phyloP scores from a whole-genome alignment of 2,329 filamentous ascomycete species.

The Xylaria sp. region DNA sequence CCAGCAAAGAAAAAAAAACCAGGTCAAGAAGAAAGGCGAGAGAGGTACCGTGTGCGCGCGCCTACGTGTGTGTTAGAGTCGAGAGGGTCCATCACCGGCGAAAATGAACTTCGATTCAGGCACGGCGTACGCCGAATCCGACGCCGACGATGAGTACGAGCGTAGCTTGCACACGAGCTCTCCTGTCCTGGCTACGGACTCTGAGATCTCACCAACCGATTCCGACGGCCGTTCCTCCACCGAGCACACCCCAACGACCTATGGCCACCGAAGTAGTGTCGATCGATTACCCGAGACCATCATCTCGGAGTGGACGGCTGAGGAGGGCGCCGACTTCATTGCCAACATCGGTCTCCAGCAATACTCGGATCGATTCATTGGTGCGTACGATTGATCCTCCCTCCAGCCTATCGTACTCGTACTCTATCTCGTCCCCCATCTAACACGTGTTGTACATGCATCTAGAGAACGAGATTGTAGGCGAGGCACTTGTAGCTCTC shows the following conservation, averaged over 20 bases:
- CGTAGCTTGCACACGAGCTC: slow-evolving; percentile 71
- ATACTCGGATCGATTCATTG: slow-evolving; percentile 82
- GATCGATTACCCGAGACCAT: slow-evolving; percentile 74
- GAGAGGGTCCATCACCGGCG: background rate
- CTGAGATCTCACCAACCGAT: slow-evolving; percentile 72
- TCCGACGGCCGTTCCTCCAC: slow-evolving; percentile 71
- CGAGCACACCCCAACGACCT: slow-evolving; percentile 82
- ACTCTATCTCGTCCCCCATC: slow-evolving; percentile 16
- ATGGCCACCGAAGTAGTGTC: slow-evolving; percentile 68
- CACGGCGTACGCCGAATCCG: slow-evolving; percentile 77
- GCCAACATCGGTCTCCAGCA: slow-evolving; percentile 78
- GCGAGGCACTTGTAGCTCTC: slow-evolving; percentile 86
- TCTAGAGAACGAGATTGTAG: slow-evolving; percentile 90
- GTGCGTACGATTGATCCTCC: slow-evolving; percentile 55
- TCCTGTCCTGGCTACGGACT: slow-evolving; percentile 68
- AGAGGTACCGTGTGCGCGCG: slow-evolving; percentile 4
- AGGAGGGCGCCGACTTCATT: slow-evolving; percentile 91
- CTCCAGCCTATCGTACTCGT: slow-evolving; percentile 3
- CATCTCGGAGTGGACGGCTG: slow-evolving; percentile 80
- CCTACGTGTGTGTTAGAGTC: background rate
- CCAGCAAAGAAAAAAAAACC: background rate
- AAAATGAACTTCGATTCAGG: slow-evolving; percentile 67
- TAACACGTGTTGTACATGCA: slow-evolving; percentile 26
- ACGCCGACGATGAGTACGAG: slow-evolving; percentile 85
- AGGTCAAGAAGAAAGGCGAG: background rate